Conservation (phyloP, 148 eudicot species). For the Cornus florida region DNA sequence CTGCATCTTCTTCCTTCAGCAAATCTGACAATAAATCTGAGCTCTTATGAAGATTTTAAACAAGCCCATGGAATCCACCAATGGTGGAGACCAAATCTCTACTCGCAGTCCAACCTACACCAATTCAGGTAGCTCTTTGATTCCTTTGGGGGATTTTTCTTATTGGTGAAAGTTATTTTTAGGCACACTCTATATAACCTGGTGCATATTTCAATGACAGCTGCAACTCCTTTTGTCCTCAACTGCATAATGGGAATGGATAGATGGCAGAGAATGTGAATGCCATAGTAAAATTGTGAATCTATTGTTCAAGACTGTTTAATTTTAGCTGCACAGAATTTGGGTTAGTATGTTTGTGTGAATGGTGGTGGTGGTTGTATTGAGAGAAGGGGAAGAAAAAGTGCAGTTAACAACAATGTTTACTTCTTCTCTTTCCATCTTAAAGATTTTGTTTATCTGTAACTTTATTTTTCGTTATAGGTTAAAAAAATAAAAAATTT, state of each 20-base stretch:
- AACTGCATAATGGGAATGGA: not conserved
- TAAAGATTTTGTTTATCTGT: too few relatives aligned
- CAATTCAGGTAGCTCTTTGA: slow-evolving; percentile 22
- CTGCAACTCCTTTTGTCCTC: too few relatives aligned
- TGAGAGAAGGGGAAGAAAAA: not conserved
- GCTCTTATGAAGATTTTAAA: slow-evolving; percentile 32
- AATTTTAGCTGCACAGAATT: not conserved
- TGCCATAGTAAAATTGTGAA: too few relatives aligned
- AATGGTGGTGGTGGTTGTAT: too few relatives aligned
- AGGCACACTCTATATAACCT: not conserved
- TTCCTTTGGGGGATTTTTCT: not conserved
- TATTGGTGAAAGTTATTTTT: not conserved
- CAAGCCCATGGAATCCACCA: slow-evolving; percentile 69
- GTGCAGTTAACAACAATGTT: not conserved
- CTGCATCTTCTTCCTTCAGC: slow-evolving; percentile 64
- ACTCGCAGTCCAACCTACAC: slow-evolving; percentile 41
- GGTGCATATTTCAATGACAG: not conserved
- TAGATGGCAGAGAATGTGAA: too few relatives aligned
- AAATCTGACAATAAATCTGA: slow-evolving; percentile 34
- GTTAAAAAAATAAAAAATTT: too few relatives aligned
- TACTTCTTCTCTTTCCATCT: too few relatives aligned
- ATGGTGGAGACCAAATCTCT: slow-evolving; percentile 62
- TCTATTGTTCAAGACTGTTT: too few relatives aligned
- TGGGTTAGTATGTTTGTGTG: not conserved
- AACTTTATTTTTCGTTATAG: too few relatives aligned